A percentile compares a stretch with the other conserved stretches of the same genome.
Conservation (phyloP, 345 rosid genomes). For the Eucalyptus virginea region DNA sequence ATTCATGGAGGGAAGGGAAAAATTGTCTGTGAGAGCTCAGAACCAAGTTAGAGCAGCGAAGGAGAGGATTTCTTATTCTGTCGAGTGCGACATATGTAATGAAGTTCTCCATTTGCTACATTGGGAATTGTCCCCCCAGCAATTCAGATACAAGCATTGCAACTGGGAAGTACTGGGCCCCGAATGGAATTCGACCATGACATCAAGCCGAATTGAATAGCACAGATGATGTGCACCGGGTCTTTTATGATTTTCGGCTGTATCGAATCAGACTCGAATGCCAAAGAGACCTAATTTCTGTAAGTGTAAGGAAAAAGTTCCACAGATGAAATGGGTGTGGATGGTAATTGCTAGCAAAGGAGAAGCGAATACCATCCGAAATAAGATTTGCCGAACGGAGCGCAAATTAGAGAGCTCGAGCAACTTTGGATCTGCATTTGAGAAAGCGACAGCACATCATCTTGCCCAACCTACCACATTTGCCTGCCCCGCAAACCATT, state of each 20-base stretch:
- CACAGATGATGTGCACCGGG: neutral
- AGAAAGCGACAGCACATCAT: neutral
- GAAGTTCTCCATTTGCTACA: neutral
- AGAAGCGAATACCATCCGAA: neutral
- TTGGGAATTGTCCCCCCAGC: neutral
- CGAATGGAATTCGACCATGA: neutral
- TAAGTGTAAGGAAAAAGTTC: neutral
- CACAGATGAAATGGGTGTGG: neutral
- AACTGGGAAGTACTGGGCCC: neutral
- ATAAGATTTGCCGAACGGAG: neutral
- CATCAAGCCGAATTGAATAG: neutral
- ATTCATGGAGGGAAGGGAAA: neutral
- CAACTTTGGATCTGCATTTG: neutral
- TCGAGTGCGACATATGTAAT: neutral
- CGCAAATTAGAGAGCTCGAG: neutral
- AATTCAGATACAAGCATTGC: neutral
- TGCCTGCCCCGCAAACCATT: neutral
- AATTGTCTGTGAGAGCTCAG: neutral
- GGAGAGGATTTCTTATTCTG: neutral
- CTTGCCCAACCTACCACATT: neutral
- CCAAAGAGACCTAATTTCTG: neutral
- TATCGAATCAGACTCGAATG: neutral
- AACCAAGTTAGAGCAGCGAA: neutral
- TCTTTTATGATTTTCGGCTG: neutral
- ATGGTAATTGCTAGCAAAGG: neutral